Base-by-base conservation (phyloP, 2,329 filamentous ascomycete species). In the Emmonsiellopsis sp. region DNA sequence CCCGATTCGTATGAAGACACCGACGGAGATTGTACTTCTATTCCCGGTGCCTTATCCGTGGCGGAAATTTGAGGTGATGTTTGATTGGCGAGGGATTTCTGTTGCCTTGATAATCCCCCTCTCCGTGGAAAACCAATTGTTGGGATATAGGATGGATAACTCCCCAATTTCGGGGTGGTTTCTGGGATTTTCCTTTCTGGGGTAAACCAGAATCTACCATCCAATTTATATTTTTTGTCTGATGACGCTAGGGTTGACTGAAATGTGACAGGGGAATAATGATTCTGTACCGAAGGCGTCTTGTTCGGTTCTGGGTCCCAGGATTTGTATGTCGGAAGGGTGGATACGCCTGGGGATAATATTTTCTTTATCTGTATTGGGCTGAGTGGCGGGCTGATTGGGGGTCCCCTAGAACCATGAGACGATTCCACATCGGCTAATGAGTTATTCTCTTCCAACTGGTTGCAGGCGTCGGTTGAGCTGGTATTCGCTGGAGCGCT, bases 231-330 rank as follows among this genome's bases (percentile, higher is more conserved):
- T 60, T 81, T 82, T 20, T 75, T 68, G 61, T 80, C 76, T 53
- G 76, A 74, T 26, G 71, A 59, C 40, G 69, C 67, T 53, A 80
- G 62, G 50, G 72, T 74, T 37, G 70, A 68, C 57, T 73, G 74
- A 62, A 83, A 83, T 7, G 65, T 59, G 7, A 83, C 67, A 0
- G 79, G 76, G 40, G 73, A 68, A 58, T 81, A 83, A 46, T 72
- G 70, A 55, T 76, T 77, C 30, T 46, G 34, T 6, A 26, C 31
- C 42, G 32, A 5, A 15, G 8, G 7, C 8, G 32, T 10, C 15
- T 50, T 35, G 20, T 61, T 56, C 15, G 42, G 48, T 9, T 54
- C 41, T 15, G 50, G 37, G 31, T 37, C 16, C 15, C 41, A 34
- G 3, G 37, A 32, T 35, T 54, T 54, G 7, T 11, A 47, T 32